A percentile compares a stretch with the other conserved stretches of the same genome.
Evolutionary conservation across 441 rosid genomes (phyloP).

Genomic region (Francoa sonchifolia): DNA sequence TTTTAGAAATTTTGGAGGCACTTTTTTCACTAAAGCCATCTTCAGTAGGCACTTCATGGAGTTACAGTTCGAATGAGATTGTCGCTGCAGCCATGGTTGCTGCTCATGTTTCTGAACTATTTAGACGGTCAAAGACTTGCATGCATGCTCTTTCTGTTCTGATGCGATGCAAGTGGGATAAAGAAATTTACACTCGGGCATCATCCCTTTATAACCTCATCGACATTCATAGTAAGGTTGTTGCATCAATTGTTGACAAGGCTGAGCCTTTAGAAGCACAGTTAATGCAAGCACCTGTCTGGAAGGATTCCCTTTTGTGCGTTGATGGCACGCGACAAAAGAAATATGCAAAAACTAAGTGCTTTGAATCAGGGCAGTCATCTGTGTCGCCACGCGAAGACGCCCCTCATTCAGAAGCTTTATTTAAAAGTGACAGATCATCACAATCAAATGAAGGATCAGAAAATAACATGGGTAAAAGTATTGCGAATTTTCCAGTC

Average conservation of each 20-base stretch:
- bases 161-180: slow-evolving; percentile 92
- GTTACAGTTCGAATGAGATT: slow-evolving; percentile 91
- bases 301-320: slow-evolving; percentile 47
- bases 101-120: slow-evolving; percentile 91
- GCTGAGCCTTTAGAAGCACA: slow-evolving; percentile 89
- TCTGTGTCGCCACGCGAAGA: slow-evolving; percentile 30
- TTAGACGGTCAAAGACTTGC: slow-evolving; percentile 89
- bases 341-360: slow-evolving; percentile 24
- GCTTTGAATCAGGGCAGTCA: slow-evolving; percentile 33
- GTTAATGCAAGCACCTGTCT: slow-evolving; percentile 47
- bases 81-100: slow-evolving; percentile 99
- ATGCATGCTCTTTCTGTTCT: slow-evolving; percentile 75
- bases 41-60: slow-evolving; percentile 89
- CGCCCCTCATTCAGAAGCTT: slow-evolving; percentile 27
- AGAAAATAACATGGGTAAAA: slow-evolving; percentile 44
- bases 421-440: slow-evolving; percentile 32
- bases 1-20: slow-evolving; percentile 85
- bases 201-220: slow-evolving; percentile 89
- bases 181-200: slow-evolving; percentile 69
- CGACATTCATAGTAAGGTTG: slow-evolving; percentile 86
- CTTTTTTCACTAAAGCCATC: slow-evolving; percentile 95
- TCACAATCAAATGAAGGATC: slow-evolving; percentile 33
- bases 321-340: slow-evolving; percentile 38
- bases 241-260: slow-evolving; percentile 89
- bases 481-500: slow-evolving; percentile 46